Evolutionary conservation across 805 yeast genomes (phyloP).

Genomic region (Candida tibetensis): DNA sequence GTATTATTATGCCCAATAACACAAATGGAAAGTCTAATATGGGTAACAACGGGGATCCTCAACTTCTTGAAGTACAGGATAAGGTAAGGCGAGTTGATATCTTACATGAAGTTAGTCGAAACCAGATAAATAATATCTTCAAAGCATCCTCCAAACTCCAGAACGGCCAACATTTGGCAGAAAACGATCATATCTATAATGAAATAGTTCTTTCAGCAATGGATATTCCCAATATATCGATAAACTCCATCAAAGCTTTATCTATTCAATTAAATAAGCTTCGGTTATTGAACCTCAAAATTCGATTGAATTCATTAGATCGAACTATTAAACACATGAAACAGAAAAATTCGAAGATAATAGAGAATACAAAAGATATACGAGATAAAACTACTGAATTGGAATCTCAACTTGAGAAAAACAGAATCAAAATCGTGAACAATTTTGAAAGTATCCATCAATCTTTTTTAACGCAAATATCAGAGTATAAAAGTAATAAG

Average conservation of each 20-base stretch:
- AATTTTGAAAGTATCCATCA: not conserved
- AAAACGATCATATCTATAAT: not conserved
- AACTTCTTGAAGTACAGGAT: constrained; percentile 2
- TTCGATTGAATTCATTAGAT: constrained; percentile 12
- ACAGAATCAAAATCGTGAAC: not conserved
- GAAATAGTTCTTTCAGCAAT: constrained; percentile 1
- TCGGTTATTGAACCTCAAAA: constrained; percentile 16
- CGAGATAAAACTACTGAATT: not conserved
- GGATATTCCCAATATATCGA: constrained; percentile 14
- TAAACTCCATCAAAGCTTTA: constrained; percentile 20
- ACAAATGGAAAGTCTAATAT: not conserved
- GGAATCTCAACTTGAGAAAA: not conserved
- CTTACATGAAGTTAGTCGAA: constrained; percentile 17
- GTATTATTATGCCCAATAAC: not conserved
- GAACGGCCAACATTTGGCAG: constrained; percentile 4
- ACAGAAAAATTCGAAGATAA: not conserved
- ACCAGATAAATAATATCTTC: constrained; percentile 28
- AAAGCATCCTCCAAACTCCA: constrained; percentile 13
- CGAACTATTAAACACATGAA: constrained; percentile 1
- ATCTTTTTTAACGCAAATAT: not conserved
- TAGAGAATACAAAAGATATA: not conserved
- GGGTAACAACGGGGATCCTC: not conserved
- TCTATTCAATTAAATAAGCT: constrained; percentile 32
- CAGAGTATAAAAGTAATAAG: constrained; percentile 7
- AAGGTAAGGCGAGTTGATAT: constrained; percentile 19